Percentiles rank a stretch among this genome's conserved stretches.
phyloP scores from a whole-genome alignment of 1,139 yeast genomes.

The Candida tetrigidarum region DNA sequence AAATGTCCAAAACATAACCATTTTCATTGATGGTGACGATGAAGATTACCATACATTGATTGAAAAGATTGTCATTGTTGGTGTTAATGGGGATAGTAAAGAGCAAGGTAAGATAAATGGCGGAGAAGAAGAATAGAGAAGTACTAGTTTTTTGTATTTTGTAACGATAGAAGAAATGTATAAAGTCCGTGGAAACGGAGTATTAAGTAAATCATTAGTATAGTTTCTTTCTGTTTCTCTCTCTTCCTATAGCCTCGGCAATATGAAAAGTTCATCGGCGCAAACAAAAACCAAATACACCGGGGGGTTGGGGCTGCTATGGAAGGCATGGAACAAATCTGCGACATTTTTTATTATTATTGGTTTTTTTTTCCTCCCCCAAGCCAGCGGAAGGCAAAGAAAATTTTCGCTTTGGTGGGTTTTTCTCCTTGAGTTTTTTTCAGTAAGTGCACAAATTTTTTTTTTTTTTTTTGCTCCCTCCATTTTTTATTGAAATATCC shows the following conservation, averaged over 20 bases:
- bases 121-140: constrained; percentile 12
- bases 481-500: not conserved
- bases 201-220: no score
- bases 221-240: no score
- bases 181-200: no score
- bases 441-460: not conserved
- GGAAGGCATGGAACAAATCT: not conserved
- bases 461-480: not conserved
- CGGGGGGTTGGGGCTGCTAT: no score
- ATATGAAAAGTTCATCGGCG: not conserved
- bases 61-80: constrained; percentile 58
- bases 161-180: no score
- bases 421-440: not conserved
- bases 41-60: constrained; percentile 60
- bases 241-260: not conserved
- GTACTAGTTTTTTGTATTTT: no score
- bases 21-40: constrained; percentile 67
- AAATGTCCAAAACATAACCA: constrained; percentile 56
- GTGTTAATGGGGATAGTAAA: constrained; percentile 58
- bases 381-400: not conserved
- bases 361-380: not conserved
- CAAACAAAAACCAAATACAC: no score
- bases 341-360: not conserved
- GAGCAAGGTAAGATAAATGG: constrained; percentile 32
- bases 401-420: constrained; percentile 1